These are phyloP conservation scores for Mycena crocata DNA, from an alignment of 768 basidiomycete species.

Conservation along the genomic window DNA sequence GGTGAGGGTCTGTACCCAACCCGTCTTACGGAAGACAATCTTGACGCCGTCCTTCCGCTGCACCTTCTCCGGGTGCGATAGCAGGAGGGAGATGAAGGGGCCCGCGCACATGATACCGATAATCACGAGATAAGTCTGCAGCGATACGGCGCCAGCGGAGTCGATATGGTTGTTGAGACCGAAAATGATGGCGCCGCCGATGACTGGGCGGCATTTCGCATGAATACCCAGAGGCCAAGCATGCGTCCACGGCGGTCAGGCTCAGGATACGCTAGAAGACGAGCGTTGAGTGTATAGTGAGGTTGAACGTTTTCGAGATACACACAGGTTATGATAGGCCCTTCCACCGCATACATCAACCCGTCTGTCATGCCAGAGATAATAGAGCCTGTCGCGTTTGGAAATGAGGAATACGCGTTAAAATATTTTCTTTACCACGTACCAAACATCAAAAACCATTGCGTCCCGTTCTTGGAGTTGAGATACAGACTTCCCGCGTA, in stretches of 20 bases:
- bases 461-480: constrained; percentile 48
- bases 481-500: constrained; percentile 48
- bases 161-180: constrained; percentile 43
- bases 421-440: not conserved
- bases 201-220: constrained; percentile 48
- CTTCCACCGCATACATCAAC: constrained; percentile 47
- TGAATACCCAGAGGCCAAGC: constrained; percentile 49
- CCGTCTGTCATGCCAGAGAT: constrained; percentile 46
- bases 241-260: constrained; percentile 47
- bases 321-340: constrained; percentile 47
- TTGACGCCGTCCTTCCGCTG: constrained; percentile 46
- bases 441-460: constrained; percentile 50
- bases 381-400: constrained; percentile 42
- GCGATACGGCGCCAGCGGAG: constrained; percentile 45
- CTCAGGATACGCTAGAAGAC: constrained; percentile 44
- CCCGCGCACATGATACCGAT: constrained; percentile 51
- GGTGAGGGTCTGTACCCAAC: constrained; percentile 40
- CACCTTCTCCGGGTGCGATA: constrained; percentile 44
- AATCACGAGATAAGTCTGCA: constrained; percentile 47
- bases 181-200: constrained; percentile 50
- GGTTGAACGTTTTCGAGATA: not conserved
- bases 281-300: not conserved
- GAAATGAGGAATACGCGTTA: not conserved
- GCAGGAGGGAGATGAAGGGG: constrained; percentile 44
- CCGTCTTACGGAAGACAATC: constrained; percentile 42